phyloP scores from a whole-genome alignment of 2,329 filamentous ascomycete species.

The Penicillium crustosum region DNA sequence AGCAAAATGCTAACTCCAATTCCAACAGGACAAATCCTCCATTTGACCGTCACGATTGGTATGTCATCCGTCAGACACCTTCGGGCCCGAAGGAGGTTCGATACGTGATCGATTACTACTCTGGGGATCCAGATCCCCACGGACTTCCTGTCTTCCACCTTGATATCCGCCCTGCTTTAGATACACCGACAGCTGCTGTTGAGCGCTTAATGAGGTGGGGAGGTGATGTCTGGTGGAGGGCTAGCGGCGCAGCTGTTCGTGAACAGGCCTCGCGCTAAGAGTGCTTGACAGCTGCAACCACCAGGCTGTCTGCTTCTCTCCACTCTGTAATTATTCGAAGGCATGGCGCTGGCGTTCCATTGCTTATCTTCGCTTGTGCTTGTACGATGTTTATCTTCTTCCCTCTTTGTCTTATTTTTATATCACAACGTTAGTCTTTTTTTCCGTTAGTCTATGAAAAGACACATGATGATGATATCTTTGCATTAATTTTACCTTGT shows the following conservation, averaged over 20 bases:
- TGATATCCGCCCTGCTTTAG: conserved; percentile 85
- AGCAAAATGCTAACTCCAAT: conserved; percentile 12
- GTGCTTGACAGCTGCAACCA: neutral
- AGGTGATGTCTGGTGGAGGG: conserved; percentile 90
- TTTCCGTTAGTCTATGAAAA: conserved; percentile 9
- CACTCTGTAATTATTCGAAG: conserved; percentile 19
- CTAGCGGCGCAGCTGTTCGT: conserved; percentile 67
- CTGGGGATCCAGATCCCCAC: conserved; percentile 73
- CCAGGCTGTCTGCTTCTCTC: conserved; percentile 26
- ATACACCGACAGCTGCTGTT: conserved; percentile 73
- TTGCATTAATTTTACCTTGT: neutral
- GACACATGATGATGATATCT: conserved; percentile 13
- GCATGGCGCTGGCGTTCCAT: conserved; percentile 31
- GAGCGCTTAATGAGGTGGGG: conserved; percentile 87
- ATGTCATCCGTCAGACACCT: conserved; percentile 68
- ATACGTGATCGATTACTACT: conserved; percentile 97
- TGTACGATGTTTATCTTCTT: conserved; percentile 12
- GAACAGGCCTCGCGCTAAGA: conserved; percentile 12
- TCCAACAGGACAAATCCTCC: conserved; percentile 69
- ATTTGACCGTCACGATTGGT: conserved; percentile 98
- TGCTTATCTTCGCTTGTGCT: conserved; percentile 6
- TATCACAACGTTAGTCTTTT: conserved; percentile 2
- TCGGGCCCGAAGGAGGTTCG: conserved; percentile 75
- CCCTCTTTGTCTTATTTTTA: conserved; percentile 16
- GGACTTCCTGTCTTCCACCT: conserved; percentile 95